Conservation (phyloP, 805 yeast genomes). For the Tetrapisispora arboricola region DNA sequence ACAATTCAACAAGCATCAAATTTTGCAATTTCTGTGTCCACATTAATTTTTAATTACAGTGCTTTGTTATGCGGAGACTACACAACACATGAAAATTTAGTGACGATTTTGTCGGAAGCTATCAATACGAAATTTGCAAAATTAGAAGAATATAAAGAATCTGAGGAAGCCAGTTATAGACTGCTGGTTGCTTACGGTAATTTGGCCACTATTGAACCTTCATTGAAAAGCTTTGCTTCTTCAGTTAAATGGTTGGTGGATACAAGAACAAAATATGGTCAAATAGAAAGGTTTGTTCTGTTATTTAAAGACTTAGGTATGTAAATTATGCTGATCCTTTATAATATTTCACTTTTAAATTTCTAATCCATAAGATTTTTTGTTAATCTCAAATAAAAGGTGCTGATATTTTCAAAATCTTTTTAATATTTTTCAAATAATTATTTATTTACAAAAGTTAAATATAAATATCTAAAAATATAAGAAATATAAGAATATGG, state of each 20-base stretch:
- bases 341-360: too few species aligned
- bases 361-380: too few species aligned
- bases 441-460: conserved; percentile 3
- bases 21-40: conserved; percentile 36
- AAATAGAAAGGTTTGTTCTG: conserved; percentile 17
- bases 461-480: conserved; percentile 1
- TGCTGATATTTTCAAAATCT: not conserved
- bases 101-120: conserved; percentile 25
- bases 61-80: conserved; percentile 28
- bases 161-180: conserved; percentile 63
- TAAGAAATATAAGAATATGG: conserved; percentile 1
- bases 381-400: not conserved
- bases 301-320: conserved; percentile 4
- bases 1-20: conserved; percentile 23
- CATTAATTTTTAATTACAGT: conserved; percentile 42
- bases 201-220: conserved; percentile 29
- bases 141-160: conserved; percentile 26
- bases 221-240: conserved; percentile 23
- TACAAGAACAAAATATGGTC: conserved; percentile 13
- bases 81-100: conserved; percentile 15
- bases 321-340: not conserved
- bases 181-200: conserved; percentile 55
- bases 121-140: conserved; percentile 23
- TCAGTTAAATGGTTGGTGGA: conserved; percentile 24
- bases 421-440: not conserved